Base-by-base conservation (phyloP, 1,139 yeast genomes). In the Yamadazyma epiphylla region DNA sequence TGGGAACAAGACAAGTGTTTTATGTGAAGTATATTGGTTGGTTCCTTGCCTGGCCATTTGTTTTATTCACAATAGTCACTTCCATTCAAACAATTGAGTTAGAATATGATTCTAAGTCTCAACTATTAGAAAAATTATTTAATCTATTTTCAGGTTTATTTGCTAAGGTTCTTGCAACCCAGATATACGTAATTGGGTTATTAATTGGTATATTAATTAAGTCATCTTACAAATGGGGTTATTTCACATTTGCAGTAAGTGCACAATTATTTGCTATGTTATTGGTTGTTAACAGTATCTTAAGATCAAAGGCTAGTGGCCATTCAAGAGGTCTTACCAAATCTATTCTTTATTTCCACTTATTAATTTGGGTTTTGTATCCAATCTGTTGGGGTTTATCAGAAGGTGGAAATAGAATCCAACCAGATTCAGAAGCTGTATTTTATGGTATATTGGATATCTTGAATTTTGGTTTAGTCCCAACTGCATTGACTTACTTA, bases 221-320 rank as follows among this genome's bases (percentile, higher is more conserved):
- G 31, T 72, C 83, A 10, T 59, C 77, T 32, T 79, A 79, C 56
- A 79, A 74, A 55, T 78, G 85, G 85, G 86, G 82, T 45, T 77
- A 70, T 63, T 76, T 64, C 38, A 62, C 68, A 25, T 64, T 64
- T 44, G 56, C 65, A 13, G 48, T 48, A n/a, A 38, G 50, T 33
- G 66, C 64, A 19, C 61, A 57, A 39, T 42, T 73, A 27, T 58
- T 65, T 35, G 60, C 64, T n/a, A 53, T 66, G 24, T 43, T 42
- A 10, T 47, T 68, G 33, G 38, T 66, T 31, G 33, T 42, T 14
- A 30, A 27, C 22, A 40, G 46, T 16, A 29, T 49, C 11, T 13
- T 40, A 8, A 40, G 36, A 13, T 42, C 52, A 4, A 45, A 35
- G 20, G 25, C 42, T 3, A 21, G 32, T 12, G 20, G 20, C 7